Evolutionary conservation across 164 flowering plant species (phyloP).

Genomic region (Euptelea pleiosperma): DNA sequence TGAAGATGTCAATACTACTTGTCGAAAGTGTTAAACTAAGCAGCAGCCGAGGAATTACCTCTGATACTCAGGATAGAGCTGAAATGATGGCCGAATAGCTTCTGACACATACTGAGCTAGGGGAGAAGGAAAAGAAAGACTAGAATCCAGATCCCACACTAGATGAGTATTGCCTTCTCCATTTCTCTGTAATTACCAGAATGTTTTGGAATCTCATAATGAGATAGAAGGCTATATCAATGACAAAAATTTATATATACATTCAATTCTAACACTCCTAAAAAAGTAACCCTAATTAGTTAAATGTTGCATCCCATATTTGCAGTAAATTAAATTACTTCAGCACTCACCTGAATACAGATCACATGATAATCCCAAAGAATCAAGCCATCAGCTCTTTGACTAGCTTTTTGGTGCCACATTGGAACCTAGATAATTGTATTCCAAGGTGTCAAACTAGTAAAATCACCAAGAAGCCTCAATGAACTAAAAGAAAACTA

Average conservation of each 20-base stretch:
- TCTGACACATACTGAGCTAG: conserved; percentile 58
- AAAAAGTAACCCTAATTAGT: conserved; percentile 1
- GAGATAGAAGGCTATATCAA: neutral
- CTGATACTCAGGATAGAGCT: conserved; percentile 57
- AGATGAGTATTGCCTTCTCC: conserved; percentile 36
- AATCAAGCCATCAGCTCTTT: conserved; percentile 68
- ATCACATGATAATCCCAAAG: conserved; percentile 97
- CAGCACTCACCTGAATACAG: conserved; percentile 69
- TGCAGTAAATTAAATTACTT: neutral
- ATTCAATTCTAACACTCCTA: neutral
- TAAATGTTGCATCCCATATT: neutral
- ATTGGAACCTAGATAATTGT: conserved; percentile 52
- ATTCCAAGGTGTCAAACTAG: conserved; percentile 11
- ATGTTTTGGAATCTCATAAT: conserved; percentile 1
- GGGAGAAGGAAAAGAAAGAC: conserved; percentile 71
- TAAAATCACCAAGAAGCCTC: neutral
- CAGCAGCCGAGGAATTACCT: conserved; percentile 41
- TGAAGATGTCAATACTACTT: neutral
- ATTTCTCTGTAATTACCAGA: conserved; percentile 39
- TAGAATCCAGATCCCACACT: conserved; percentile 93
- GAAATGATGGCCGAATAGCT: conserved; percentile 69
- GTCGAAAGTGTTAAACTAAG: neutral
- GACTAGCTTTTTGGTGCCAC: conserved; percentile 95
- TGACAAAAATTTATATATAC: neutral
- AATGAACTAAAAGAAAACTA: neutral